Evolutionary conservation across 2,329 filamentous ascomycete genomes (phyloP).

Genomic region (Coniochaeta pulveracea): DNA sequence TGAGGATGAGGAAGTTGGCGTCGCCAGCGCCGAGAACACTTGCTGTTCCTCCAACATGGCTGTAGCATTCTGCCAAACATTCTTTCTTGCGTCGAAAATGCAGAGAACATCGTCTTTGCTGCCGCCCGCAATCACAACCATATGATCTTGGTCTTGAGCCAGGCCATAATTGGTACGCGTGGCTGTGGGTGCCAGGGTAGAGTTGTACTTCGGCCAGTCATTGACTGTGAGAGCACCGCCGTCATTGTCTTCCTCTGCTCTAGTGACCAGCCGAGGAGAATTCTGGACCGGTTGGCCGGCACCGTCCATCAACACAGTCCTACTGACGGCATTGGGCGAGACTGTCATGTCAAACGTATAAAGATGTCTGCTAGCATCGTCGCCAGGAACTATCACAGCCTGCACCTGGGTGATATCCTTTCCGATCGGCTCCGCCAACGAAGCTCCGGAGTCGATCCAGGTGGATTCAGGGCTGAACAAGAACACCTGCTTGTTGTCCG

Average conservation of each 20-base stretch:
- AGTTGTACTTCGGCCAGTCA: constrained; percentile 72
- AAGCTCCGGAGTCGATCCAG: constrained; percentile 59
- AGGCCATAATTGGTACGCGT: constrained; percentile 61
- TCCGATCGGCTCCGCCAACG: constrained; percentile 47
- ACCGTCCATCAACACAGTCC: constrained; percentile 54
- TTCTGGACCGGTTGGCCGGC: constrained; percentile 41
- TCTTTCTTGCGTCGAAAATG: constrained; percentile 66
- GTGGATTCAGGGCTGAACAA: constrained; percentile 52
- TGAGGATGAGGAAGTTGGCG: constrained; percentile 19
- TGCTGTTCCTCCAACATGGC: constrained; percentile 44
- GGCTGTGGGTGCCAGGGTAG: constrained; percentile 53
- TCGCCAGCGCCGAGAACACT: constrained; percentile 20
- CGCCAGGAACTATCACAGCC: constrained; percentile 54
- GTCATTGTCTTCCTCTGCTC: constrained; percentile 16
- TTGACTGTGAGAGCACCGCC: constrained; percentile 41
- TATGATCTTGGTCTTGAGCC: constrained; percentile 52
- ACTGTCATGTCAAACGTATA: constrained; percentile 66
- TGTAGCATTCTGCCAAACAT: constrained; percentile 67
- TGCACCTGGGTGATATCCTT: constrained; percentile 46
- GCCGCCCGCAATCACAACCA: constrained; percentile 72
- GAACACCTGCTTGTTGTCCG: constrained; percentile 56
- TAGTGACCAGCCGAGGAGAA: constrained; percentile 26
- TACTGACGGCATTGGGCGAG: constrained; percentile 64
- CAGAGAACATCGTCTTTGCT: constrained; percentile 53
- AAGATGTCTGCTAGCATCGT: constrained; percentile 68